phyloP scores from a whole-genome alignment of 2,329 filamentous ascomycete genomes.

The Aspergillus ustus region DNA sequence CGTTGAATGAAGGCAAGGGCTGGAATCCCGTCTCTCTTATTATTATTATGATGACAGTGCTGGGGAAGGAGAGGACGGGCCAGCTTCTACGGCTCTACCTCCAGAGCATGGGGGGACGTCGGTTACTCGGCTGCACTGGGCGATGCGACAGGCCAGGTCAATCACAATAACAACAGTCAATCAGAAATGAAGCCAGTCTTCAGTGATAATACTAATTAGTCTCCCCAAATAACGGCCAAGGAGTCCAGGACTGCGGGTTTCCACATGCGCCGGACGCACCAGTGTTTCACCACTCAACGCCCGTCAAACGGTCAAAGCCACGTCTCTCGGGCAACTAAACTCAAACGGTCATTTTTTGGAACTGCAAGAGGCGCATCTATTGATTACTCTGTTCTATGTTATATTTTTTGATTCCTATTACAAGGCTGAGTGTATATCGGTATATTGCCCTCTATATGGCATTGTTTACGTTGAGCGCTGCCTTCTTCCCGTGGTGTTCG shows the following conservation, averaged over 20 bases:
- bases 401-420: background rate
- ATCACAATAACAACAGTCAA: constrained; percentile 10
- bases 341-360: background rate
- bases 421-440: background rate
- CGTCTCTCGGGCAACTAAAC: constrained; percentile 26
- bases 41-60: background rate
- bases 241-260: constrained; percentile 17
- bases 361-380: background rate
- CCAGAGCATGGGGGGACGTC: background rate
- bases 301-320: constrained; percentile 2
- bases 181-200: background rate
- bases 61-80: constrained; percentile 7
- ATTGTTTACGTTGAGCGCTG: background rate
- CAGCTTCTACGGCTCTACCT: background rate
- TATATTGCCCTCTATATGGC: constrained; percentile 10
- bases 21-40: constrained; percentile 3
- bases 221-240: constrained; percentile 10
- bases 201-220: too few species aligned
- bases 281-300: constrained; percentile 29
- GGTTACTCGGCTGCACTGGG: constrained; percentile 12
- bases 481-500: background rate
- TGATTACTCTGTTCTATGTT: constrained; percentile 9
- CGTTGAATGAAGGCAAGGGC: background rate
- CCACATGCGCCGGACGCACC: constrained; percentile 25
- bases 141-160: constrained; percentile 2